phyloP scores from a whole-genome alignment of 371 early-diverging fungal species.

The Mortierella sp. region DNA sequence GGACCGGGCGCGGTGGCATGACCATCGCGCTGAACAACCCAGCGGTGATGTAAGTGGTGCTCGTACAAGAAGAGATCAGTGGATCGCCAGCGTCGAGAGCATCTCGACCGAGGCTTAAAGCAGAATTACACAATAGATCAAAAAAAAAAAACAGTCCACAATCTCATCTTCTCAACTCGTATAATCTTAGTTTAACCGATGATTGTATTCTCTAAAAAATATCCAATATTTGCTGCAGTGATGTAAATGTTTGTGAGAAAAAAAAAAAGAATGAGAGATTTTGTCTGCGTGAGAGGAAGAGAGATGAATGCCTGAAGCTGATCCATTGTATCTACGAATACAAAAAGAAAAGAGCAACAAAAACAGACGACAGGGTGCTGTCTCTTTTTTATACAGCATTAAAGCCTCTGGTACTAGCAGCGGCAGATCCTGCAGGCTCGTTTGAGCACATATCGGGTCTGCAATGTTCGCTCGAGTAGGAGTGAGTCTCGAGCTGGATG shows the following conservation, averaged over 20 bases:
- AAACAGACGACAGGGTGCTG: background rate
- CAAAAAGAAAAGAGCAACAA: background rate
- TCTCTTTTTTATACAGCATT: slow-evolving; percentile 28
- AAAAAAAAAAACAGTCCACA: too few species aligned
- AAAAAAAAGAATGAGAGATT: too few species aligned
- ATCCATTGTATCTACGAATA: background rate
- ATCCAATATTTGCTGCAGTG: too few species aligned
- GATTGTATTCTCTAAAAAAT: too few species aligned
- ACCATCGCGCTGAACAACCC: background rate
- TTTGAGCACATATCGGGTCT: slow-evolving; percentile 59
- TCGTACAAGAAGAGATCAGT: background rate
- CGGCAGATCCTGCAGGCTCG: slow-evolving; percentile 5
- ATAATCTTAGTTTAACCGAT: background rate
- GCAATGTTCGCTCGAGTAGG: slow-evolving; percentile 61
- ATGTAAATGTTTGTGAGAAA: too few species aligned
- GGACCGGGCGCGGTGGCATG: slow-evolving; percentile 21
- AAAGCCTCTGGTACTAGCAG: slow-evolving; percentile 9
- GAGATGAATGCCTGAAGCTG: background rate
- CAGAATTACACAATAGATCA: too few species aligned
- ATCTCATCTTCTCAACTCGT: background rate
- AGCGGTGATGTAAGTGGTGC: background rate
- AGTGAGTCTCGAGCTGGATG: slow-evolving; percentile 73
- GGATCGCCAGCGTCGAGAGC: slow-evolving; percentile 1
- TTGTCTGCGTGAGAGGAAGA: background rate
- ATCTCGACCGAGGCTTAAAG: background rate